phyloP scores from a whole-genome alignment of 768 basidiomycete species.

The Lentinula sp. region DNA sequence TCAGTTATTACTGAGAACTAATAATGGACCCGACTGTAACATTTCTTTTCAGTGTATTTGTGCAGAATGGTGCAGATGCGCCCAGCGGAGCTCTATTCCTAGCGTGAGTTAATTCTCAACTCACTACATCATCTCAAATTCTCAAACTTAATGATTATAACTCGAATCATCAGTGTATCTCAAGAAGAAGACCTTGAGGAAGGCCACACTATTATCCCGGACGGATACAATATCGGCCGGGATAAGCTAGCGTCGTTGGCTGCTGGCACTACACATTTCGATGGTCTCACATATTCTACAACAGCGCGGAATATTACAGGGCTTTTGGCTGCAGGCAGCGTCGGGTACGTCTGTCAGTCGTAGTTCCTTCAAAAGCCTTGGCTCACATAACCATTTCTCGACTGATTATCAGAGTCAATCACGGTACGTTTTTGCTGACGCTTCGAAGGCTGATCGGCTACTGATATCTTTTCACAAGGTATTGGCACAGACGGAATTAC shows the following conservation, averaged over 20 bases:
- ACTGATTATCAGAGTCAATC: not conserved
- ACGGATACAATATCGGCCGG: slow-evolving; percentile 27
- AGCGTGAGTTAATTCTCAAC: slow-evolving; percentile 33
- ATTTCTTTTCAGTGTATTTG: not conserved
- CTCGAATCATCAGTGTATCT: not conserved
- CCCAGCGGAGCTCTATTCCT: slow-evolving; percentile 52
- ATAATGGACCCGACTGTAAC: not conserved
- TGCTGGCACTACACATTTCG: slow-evolving; percentile 28
- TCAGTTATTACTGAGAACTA: slow-evolving; percentile 19
- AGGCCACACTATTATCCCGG: slow-evolving; percentile 42
- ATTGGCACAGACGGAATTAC: slow-evolving; percentile 3
- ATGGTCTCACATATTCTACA: slow-evolving; percentile 42
- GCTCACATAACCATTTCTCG: not conserved
- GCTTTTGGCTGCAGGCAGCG: slow-evolving; percentile 44
- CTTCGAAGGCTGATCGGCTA: not conserved
- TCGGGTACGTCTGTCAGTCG: slow-evolving; percentile 26
- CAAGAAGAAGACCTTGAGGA: slow-evolving; percentile 16
- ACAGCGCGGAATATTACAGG: slow-evolving; percentile 42
- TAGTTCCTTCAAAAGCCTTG: not conserved
- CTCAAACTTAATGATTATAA: not conserved
- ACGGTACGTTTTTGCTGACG: not conserved
- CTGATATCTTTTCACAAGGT: not conserved
- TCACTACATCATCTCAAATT: not conserved
- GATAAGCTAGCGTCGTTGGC: slow-evolving; percentile 28
- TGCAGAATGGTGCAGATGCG: slow-evolving; percentile 35